Percentiles rank a stretch among this genome's conserved stretches.
Conservation (phyloP, 306 rosid species). For the Hippophae rhamnoides region DNA sequence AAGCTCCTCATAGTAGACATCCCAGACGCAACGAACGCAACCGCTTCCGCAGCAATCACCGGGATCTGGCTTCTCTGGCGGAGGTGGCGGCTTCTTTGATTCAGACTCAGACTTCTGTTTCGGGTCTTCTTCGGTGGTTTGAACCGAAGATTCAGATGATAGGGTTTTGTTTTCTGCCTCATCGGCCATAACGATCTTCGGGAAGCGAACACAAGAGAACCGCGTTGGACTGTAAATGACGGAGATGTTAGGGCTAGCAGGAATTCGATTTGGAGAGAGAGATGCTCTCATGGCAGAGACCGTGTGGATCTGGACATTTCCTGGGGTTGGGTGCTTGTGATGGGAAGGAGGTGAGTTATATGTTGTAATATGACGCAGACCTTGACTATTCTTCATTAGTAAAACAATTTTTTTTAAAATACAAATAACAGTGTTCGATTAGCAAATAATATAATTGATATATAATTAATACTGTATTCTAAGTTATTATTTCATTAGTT, state of each 20-base stretch:
- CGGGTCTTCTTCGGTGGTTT: slow-evolving; percentile 3
- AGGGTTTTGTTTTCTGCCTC: slow-evolving; percentile 3
- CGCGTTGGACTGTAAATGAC: not conserved
- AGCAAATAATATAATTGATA: too few species aligned
- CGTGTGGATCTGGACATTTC: slow-evolving; percentile 14
- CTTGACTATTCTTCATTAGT: not conserved
- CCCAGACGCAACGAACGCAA: slow-evolving; percentile 94
- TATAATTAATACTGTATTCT: too few species aligned
- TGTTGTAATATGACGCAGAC: slow-evolving; percentile 2
- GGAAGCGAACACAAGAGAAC: not conserved
- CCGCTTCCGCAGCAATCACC: slow-evolving; percentile 95
- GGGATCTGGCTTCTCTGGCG: slow-evolving; percentile 68
- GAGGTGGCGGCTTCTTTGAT: slow-evolving; percentile 11
- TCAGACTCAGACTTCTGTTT: slow-evolving; percentile 1
- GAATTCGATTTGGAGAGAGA: not conserved
- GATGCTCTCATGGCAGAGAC: slow-evolving; percentile 17
- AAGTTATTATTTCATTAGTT: too few species aligned
- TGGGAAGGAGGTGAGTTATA: slow-evolving; percentile 5
- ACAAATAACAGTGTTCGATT: too few species aligned
- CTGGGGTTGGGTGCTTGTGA: slow-evolving; percentile 1
- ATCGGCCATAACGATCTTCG: slow-evolving; percentile 23
- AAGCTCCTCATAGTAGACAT: slow-evolving; percentile 73
- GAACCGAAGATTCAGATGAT: slow-evolving; percentile 4
- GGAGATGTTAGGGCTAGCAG: not conserved
- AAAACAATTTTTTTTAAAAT: too few species aligned